Evolutionary conservation across 2,329 filamentous ascomycete genomes (phyloP), one percentile per base, ranked within the genome.

Genomic region (Phyllosticta citribraziliensis): DNA sequence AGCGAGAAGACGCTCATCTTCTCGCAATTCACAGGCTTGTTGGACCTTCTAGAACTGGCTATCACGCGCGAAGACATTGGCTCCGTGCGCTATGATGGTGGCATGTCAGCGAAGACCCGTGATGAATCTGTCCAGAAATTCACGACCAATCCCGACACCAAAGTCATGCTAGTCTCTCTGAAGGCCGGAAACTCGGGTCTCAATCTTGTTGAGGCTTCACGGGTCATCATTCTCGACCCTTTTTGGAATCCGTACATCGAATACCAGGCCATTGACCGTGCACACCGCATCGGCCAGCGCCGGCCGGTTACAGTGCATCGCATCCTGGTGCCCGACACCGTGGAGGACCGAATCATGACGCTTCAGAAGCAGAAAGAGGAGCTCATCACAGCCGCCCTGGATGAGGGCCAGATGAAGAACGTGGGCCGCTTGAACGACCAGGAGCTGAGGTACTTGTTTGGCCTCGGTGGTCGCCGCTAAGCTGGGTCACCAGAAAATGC

Each of bases 231-330:
- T 65, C 85, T 96, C 70, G 91, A 96, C 70, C 91, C 91, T 0
- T 96, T 95, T 76, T 96, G 91, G 90, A 97, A 96, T 65, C 92
- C 91, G 0, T 96, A 88, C 70, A 88, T 95, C 56, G 92, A 96
- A 75, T 90, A 91, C 74, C 92, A 97, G 74, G 92, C 92, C 3
- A 87, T 96, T 57, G 92, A 96, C 71, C 88, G 92, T 22, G 89
- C 91, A 2, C 88, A 96, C 73, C 88, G 92, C 10, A 92, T 96
- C 66, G 91, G 91, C 0, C 92, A 97, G 75, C 76, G 80, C 65
- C 80, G 81, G 3, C 77, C 85, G 8, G 92, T 96, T 4, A 81
- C 85, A 60, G 87, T 97, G 1, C 91, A 96, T 70, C 86, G 90
- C 3, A 82, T 96, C 24, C 76, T 96, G 2, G 84, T 93, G 8